A percentile compares a stretch with the other conserved stretches of the same genome.
These are phyloP conservation scores for Mycena sanguinolenta DNA, from an alignment of 768 basidiomycete genomes.

Conservation along the genomic window DNA sequence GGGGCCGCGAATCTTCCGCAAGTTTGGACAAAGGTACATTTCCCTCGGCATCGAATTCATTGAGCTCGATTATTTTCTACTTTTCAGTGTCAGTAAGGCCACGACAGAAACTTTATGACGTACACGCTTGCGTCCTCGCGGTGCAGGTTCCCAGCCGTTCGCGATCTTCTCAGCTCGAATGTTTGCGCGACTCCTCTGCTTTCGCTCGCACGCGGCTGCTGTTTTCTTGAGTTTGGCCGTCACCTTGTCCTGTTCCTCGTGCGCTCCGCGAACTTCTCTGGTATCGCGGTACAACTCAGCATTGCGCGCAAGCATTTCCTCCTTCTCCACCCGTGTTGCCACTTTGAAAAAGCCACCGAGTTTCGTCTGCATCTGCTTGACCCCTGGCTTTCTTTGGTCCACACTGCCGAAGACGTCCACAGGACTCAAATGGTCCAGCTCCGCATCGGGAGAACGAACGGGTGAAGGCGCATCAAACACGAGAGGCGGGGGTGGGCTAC, in stretches of 20 bases:
- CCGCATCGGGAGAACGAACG: too few relatives aligned
- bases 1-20: conserved; percentile 30
- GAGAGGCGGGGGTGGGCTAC: conserved; percentile 9
- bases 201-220: neutral
- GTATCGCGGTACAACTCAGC: neutral
- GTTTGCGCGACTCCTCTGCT: neutral
- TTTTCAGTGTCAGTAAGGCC: neutral
- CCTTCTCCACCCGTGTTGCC: conserved; percentile 11
- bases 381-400: neutral
- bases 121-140: conserved; percentile 9
- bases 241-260: neutral
- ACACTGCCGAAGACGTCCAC: neutral
- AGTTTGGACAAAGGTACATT: conserved; percentile 9
- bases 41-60: too few relatives aligned
- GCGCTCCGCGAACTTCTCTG: neutral
- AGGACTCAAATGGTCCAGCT: neutral
- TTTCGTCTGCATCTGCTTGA: too few relatives aligned
- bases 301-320: neutral
- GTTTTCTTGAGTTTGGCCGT: neutral
- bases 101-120: neutral
- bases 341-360: conserved; percentile 23
- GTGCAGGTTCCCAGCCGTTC: neutral
- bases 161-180: neutral
- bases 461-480: too few relatives aligned
- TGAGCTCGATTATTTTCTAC: conserved; percentile 3